Evolutionary conservation across 768 basidiomycete species (phyloP), one percentile per base, ranked within the genome.

Genomic region (Heimioporus sp.): DNA sequence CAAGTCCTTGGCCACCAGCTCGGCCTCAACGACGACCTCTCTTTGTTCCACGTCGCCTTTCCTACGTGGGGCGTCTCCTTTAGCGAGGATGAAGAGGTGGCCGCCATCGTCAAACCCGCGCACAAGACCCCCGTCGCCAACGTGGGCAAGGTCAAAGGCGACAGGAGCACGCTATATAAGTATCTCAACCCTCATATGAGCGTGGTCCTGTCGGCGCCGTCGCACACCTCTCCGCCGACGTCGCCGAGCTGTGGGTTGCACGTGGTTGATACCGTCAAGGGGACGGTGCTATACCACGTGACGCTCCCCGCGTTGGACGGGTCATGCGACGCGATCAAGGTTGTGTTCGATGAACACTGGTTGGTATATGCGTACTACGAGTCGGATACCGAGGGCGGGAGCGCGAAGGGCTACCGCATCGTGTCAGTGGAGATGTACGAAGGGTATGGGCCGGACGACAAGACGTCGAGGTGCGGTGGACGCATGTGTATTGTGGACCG

Each of bases 391-490:
- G 76, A 76, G 20, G 59, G 66, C 5, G 78, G 72, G 2, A 67
- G 76, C 62, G 56, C 83, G 3, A 90, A 87, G 61, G 85, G 90
- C 0, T 81, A 86, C 64, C 76, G 82, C 45, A 69, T 96, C 44
- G 85, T 92, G 3, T 86, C 81, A 16, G 88, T 94, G 4, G 96
- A 98, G 71, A 72, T 97, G 43, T 97, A 94, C 67, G 95, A 98
- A 65, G 90, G 91, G 0, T 59, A 71, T 17, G 71, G 71, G 2
- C 65, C 79, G 7, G 87, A 91, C 63, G 81, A 87, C 34, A 88
- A 88, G 68, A 85, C 75, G 9, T 72, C 72, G 53, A 93, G 90
- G 92, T 90, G 51, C 6, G 82, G 69, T 21, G 21, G 48, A 37
- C 43, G n/a, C 24, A 32, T 41, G 15, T 74, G 21, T 5, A 72